Base-by-base conservation (phyloP, 2,329 filamentous ascomycete species). In the Magnaporthiopsis incrustans region DNA sequence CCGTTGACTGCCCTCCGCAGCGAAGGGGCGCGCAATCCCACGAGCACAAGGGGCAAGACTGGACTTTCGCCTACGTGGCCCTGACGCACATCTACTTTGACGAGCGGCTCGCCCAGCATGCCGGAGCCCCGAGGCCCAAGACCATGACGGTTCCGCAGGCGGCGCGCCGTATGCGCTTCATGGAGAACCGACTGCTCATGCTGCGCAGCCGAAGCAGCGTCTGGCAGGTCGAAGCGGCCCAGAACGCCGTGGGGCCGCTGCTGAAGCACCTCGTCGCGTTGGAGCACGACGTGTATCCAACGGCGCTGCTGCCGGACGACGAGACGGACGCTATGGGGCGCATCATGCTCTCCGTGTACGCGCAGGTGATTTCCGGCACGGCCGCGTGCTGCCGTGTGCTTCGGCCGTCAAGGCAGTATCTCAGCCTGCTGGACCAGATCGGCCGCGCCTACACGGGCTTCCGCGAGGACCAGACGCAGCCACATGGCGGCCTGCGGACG, bases 41-140 rank as follows among this genome's bases (percentile, higher is more conserved):
- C 15, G 59, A 60, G n/a, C 15, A 22, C 59, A 60, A 44, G 59
- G 35, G 35, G 11, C 35, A 18, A 50, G n/a, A 25, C 59, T 60
- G 18, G 44, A 44, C n/a, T 50, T 60, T 38, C 22, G 59, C 59
- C 10, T 60, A 38, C 32, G 50, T 60, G 59, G 59, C 59, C 44
- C 59, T 60, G 59, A 60, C 59, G n/a, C 44, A 50, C n/a, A 60
- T 60, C 32, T 60, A 38, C 59, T 60, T 60, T 38, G 33, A 38
- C 59, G n/a, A 60, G 8, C 59, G 59, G 27, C 35, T 60, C 10
- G 35, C 59, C 14, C 53, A n/a, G 26, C 59, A 22, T 22, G 38
- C 33, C 33, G 22, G 35, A 15, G 12, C 35, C 35, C 35, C 35
- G 12, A 15, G 35, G 3, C 35, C 35, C 12, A 38, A 12, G 35